Base-by-base conservation (phyloP, 495 filamentous ascomycete genomes). In the Penicillium soppii region DNA sequence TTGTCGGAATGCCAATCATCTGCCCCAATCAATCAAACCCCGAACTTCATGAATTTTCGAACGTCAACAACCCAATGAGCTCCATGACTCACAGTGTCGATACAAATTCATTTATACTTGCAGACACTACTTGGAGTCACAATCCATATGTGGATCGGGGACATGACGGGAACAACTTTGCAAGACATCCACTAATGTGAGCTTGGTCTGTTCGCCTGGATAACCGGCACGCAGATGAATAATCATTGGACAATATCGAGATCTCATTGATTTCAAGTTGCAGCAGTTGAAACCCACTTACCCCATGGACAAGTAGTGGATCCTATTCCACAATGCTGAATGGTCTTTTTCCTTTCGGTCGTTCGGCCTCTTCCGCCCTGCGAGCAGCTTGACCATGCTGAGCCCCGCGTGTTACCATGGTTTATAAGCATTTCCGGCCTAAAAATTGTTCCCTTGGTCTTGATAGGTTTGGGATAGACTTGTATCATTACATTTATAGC, bases 351-450 rank as follows among this genome's bases (percentile, higher is more conserved):
- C n/a, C n/a, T n/a, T n/a, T n/a, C n/a, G n/a, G n/a, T n/a, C n/a
- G n/a, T 56, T 56, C 56, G 56, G 59, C 20, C 23, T 33, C 47
- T 54, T 50, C 56, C 59, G 52, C 50, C 50, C 55, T 36, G 8
- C 29, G 13, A n/a, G n/a, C n/a, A n/a, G n/a, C n/a, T n/a, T 9
- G 25, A 27, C 35, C 17, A 38, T 3, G 37, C n/a, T n/a, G n/a
- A n/a, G 17, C 37, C 37, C 41, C 41, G 41, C 41, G 27, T 43
- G 12, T 8, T 32, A 5, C 13, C 26, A 9, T 22, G 40, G 40
- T 43, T 43, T 43, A 43, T 43, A 43, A 43, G 25, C 41, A 20
- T 17, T 23, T 29, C 37, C 37, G 20, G 37, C 5, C 5, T 5
- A 15, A 35, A 12, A 15, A 15, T n/a, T 35, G 32, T 13, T 35